Evolutionary conservation across 805 yeast genomes (phyloP).

Genomic region (Suhomyces faveliae): DNA sequence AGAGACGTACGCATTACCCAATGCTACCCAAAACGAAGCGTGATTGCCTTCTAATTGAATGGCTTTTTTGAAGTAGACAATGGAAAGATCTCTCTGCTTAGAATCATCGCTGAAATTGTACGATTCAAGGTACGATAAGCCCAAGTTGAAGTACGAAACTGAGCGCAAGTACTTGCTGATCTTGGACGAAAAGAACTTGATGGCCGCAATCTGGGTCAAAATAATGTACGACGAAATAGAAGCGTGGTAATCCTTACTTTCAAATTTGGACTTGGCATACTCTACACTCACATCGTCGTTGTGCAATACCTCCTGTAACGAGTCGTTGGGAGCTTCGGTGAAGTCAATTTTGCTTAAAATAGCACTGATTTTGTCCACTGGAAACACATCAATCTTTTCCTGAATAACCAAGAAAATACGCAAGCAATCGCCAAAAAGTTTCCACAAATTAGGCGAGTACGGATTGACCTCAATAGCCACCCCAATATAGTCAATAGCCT

Average conservation of each 20-base stretch:
- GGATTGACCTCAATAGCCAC: conserved; percentile 35
- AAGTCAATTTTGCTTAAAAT: conserved; percentile 20
- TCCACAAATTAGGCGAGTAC: conserved; percentile 62
- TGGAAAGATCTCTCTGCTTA: conserved; percentile 48
- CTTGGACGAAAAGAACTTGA: conserved; percentile 32
- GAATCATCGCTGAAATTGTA: conserved; percentile 16
- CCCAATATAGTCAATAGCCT: conserved; percentile 45
- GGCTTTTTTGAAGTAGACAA: conserved; percentile 60
- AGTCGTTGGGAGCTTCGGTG: not conserved
- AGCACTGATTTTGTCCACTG: conserved; percentile 27
- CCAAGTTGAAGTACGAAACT: conserved; percentile 64
- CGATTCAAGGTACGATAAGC: conserved; percentile 57
- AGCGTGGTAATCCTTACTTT: conserved; percentile 19
- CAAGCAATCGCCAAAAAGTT: conserved; percentile 56
- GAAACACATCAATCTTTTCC: conserved; percentile 49
- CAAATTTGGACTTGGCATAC: conserved; percentile 13
- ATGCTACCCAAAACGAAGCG: conserved; percentile 73
- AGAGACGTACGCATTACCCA: conserved; percentile 73
- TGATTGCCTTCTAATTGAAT: conserved; percentile 70
- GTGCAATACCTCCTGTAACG: not conserved
- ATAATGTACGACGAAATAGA: conserved; percentile 43
- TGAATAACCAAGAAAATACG: conserved; percentile 55
- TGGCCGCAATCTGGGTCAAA: conserved; percentile 47
- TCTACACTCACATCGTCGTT: not conserved
- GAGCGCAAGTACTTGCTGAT: conserved; percentile 53